Base-by-base conservation (phyloP, 805 yeast genomes). In the Saturnispora sekii region DNA sequence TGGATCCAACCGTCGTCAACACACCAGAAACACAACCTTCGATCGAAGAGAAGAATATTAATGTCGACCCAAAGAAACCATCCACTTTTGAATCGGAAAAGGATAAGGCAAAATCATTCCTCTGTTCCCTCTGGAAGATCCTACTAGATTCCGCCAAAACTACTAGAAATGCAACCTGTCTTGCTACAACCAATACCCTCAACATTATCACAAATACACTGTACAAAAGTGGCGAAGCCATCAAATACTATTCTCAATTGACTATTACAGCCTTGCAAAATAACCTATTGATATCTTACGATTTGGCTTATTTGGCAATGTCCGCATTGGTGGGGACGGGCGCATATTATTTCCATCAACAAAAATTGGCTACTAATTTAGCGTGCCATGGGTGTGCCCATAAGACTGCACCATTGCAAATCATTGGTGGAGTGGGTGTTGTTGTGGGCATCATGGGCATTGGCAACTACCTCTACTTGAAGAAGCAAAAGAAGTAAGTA, bases 391-490 rank as follows among this genome's bases (percentile, higher is more conserved):
- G 34, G 14, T 49, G 48, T 21, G 40, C 39, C 32, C 14, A 36
- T n/a, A 17, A 32, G 12, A 35, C 10, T 16, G 40, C 35, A 14
- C 32, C 45, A 10, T 16, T 37, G 32, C 47, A 47, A 14, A 28
- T 49, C 8, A 30, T 40, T 6, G 45, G 39, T 6, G 40, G 50
- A 3, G 38, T 47, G 12, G 42, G 43, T 10, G 18, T 42, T 2
- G 29, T 41, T 14, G 37, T 45, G 5, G 43, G 43, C 10, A 18
- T 47, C 17, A 40, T 49, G 37, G 50, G 50, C 14, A 44, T 45
- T 17, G 52, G 52, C 32, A 47, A 49, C 32, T 49, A 41, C 30
- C 35, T 47, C 9, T 49, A 49, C 14, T 40, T 49, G 18, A 49
- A 43, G 17, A 40, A 45, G 17, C 18, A 42, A 21, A 39, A 40